Conservation (phyloP, 331 rosid species). For the Prunus yedoensis region DNA sequence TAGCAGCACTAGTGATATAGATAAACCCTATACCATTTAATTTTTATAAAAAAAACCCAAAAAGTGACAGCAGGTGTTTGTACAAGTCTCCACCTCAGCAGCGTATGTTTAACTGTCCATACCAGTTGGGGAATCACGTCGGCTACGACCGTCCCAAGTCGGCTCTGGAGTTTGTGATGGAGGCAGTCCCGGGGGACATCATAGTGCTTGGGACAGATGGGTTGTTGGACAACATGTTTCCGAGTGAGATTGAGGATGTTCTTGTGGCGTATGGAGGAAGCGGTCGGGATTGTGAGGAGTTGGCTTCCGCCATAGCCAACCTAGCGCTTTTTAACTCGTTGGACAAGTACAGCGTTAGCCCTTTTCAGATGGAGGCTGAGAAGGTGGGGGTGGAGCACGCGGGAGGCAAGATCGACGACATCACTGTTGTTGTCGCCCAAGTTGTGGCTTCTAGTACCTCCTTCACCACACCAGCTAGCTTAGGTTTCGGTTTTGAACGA, state of each 20-base stretch:
- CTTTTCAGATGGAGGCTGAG: neutral
- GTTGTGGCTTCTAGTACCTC: too few relatives aligned
- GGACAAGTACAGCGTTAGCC: neutral
- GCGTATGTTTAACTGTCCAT: conserved; percentile 10
- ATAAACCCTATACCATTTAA: too few relatives aligned
- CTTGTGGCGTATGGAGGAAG: neutral
- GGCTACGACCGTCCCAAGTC: neutral
- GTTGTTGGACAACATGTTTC: conserved; percentile 23
- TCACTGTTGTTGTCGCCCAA: too few relatives aligned
- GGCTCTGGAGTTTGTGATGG: neutral
- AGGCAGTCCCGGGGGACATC: conserved; percentile 9
- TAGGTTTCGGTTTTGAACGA: too few relatives aligned
- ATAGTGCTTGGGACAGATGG: conserved; percentile 30
- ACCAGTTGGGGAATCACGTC: conserved; percentile 7
- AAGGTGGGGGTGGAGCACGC: too few relatives aligned
- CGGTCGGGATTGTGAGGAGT: conserved; percentile 1
- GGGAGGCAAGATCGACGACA: too few relatives aligned
- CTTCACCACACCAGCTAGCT: too few relatives aligned
- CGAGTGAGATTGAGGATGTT: conserved; percentile 18
- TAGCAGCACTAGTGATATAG: too few relatives aligned
- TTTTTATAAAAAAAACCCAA: too few relatives aligned
- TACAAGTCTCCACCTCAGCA: conserved; percentile 17
- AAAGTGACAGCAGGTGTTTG: neutral
- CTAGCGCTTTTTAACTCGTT: neutral
- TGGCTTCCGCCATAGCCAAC: neutral